Conservation (phyloP, 306 rosid genomes). For the Casuarina glauca region DNA sequence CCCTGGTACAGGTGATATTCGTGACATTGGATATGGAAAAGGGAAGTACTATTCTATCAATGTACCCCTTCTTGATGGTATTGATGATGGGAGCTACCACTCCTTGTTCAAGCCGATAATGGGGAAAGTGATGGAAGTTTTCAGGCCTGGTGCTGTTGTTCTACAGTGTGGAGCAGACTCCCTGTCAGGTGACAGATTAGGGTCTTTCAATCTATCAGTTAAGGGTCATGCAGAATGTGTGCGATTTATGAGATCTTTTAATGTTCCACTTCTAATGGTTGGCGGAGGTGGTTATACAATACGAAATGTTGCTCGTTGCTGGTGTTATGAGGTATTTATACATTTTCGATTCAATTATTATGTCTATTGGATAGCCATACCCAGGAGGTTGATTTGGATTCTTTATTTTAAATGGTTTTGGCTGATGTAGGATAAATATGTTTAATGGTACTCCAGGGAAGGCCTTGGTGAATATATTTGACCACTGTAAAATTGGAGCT, state of each 20-base stretch:
- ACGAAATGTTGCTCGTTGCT: constrained; percentile 55
- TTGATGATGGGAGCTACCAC: constrained; percentile 49
- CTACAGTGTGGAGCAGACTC: constrained; percentile 59
- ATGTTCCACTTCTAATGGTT: constrained; percentile 47
- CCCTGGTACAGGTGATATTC: constrained; percentile 55
- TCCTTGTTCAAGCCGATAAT: constrained; percentile 51
- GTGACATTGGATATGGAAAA: constrained; percentile 44
- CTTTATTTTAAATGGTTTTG: not conserved
- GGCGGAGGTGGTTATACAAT: constrained; percentile 58
- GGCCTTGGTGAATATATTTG: too few relatives aligned
- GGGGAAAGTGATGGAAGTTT: constrained; percentile 54
- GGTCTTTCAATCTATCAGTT: constrained; percentile 51
- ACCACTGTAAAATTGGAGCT: not conserved
- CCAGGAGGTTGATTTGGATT: not conserved
- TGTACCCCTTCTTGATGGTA: constrained; percentile 54
- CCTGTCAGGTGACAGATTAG: constrained; percentile 52
- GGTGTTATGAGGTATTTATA: constrained; percentile 54
- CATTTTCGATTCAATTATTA: not conserved
- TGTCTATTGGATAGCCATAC: not conserved
- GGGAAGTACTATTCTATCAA: constrained; percentile 49
- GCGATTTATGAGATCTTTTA: constrained; percentile 47
- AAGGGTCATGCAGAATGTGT: constrained; percentile 50
- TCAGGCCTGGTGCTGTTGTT: constrained; percentile 49
- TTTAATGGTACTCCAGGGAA: not conserved
- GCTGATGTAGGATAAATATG: not conserved